Evolutionary conservation across 2,329 filamentous ascomycete species (phyloP), one percentile per base, ranked within the genome.

Genomic region (Pyrenophora teres): DNA sequence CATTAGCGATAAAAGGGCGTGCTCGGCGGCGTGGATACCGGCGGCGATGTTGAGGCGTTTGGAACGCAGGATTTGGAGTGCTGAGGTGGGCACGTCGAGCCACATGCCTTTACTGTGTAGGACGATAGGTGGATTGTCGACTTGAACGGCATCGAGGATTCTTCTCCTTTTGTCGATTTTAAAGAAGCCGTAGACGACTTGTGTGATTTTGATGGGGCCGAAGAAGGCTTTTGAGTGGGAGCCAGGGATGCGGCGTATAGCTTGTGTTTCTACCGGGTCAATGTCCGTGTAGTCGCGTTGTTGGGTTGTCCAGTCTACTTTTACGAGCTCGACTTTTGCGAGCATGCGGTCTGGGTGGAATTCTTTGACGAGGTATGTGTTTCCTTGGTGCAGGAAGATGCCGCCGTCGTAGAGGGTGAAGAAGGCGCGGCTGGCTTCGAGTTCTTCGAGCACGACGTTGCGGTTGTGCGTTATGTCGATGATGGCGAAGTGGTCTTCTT

Each of bases 391-490:
- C 4, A 99, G 80, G 76, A 96, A 99, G 56, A 99, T 97, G 38
- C 91, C 94, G 10, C 94, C 94, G 71, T 97, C 93, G 73, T 99
- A 99, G 53, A 99, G 83, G 1, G 92, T 96, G 74, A 96, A 97
- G 61, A 91, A 93, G 1, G 93, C 93, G n/a, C 94, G 86, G 1
- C 89, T 94, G 1, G 92, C 90, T 74, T 97, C 94, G n/a, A 99
- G 82, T 74, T 97, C 92, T 77, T 99, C 94, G 1, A 99, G 81
- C 0, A 99, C 89, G 0, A 87, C 78, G 68, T 97, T 97, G 47
- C 85, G 84, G 21, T 87, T 87, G 60, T 94, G 84, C 0, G 90
- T 94, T 12, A 88, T 87, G 76, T 99, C 91, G 45, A 99, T 84
- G 43, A 99, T 89, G 19, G 94, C 93, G 70, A 97, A 97, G 68